A percentile compares a stretch with the other conserved stretches of the same genome.
phyloP scores from a whole-genome alignment of 2,329 filamentous ascomycete species.

The Davidsoniella virescens region DNA sequence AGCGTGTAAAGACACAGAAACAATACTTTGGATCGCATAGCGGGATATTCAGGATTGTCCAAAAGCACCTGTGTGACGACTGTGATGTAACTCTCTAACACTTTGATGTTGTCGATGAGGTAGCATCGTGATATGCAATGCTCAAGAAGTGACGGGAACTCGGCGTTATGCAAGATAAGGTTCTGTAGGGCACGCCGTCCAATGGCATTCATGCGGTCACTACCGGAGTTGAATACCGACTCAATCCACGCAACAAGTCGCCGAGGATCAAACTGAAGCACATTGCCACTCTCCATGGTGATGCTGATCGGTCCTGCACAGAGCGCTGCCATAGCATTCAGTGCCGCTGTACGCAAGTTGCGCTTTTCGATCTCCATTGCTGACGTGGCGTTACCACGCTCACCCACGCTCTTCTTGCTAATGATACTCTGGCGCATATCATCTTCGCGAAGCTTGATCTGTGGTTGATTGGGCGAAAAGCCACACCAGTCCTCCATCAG shows the following conservation, averaged over 20 bases:
- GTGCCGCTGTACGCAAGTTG: constrained; percentile 72
- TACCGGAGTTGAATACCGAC: constrained; percentile 80
- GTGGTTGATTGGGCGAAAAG: constrained; percentile 76
- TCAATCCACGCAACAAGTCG: constrained; percentile 94
- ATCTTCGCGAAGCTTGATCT: constrained; percentile 69
- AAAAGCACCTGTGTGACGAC: constrained; percentile 79
- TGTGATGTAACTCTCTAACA: constrained; percentile 87
- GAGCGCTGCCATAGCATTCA: constrained; percentile 89
- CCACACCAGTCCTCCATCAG: constrained; percentile 99
- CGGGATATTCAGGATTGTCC: constrained; percentile 64
- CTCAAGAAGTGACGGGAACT: constrained; percentile 70
- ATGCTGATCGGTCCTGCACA: constrained; percentile 77
- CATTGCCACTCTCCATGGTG: constrained; percentile 72
- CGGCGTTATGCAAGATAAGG: constrained; percentile 76
- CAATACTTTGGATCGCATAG: constrained; percentile 80
- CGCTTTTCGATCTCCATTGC: constrained; percentile 95
- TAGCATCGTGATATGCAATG: constrained; percentile 89
- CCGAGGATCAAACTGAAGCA: constrained; percentile 78
- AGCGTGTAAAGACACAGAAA: constrained; percentile 81
- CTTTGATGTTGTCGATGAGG: constrained; percentile 60
- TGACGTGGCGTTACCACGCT: constrained; percentile 64
- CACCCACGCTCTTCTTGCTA: constrained; percentile 59
- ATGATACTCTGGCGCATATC: constrained; percentile 75
- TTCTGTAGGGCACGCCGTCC: constrained; percentile 80
- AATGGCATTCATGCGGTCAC: constrained; percentile 81